Base-by-base conservation (phyloP, 2,329 filamentous ascomycete species). In the Colletotrichum somersetense region DNA sequence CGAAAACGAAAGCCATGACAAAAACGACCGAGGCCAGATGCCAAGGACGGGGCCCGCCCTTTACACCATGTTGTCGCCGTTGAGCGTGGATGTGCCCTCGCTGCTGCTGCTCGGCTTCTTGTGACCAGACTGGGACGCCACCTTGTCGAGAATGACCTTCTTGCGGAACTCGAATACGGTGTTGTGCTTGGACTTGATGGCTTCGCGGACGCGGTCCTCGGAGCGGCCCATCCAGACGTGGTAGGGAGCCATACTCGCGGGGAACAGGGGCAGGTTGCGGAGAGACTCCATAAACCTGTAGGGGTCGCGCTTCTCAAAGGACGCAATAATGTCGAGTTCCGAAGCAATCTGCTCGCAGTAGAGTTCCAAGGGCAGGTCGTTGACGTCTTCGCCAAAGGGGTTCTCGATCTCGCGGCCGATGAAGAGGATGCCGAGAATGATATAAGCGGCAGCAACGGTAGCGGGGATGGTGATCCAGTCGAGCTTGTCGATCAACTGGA, bases 381-480 rank as follows among this genome's bases (percentile, higher is more conserved):
- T 96, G 76, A 95, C 93, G 74, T 96, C 93, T 74, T 91, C 86
- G 69, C 93, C 93, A 80, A 96, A 96, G 7, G 93, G 93, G 77
- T 96, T 94, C 81, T 96, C 93, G 74, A 96, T 92, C 81, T 96
- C 93, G 74, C 90, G 89, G 50, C 93, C 93, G 77, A 96, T 96
- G 74, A 88, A 84, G 42, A 87, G 83, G 57, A 96, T 89, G 33
- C 92, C 93, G 72, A 96, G 89, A 79, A 96, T 96, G 75, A 96
- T 96, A 81, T 96, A 96, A 3, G 92, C 91, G 3, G 91, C 91
- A 5, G 85, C 86, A 20, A 95, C 84, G 56, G 91, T 92, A 44
- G 91, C 93, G 0, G 93, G 93, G 74, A 96, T 95, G 16, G 93
- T 91, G 74, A 95, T 87, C 91, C 92, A 96, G 10, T 81, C 76